phyloP scores from a whole-genome alignment of 202 grass and related monocot species.

The Carex sylvatica region DNA sequence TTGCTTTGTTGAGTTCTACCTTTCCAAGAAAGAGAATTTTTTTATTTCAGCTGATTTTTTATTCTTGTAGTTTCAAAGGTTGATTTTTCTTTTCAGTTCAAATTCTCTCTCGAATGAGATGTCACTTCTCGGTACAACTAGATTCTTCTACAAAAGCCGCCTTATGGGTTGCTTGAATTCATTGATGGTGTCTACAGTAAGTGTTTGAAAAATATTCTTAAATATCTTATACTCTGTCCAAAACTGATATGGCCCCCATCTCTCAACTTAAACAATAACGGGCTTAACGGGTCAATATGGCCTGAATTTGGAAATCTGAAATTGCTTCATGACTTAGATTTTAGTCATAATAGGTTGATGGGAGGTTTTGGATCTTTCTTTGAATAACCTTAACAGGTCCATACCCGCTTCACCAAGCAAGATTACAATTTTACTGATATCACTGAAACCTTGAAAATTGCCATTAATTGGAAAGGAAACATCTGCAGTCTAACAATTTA shows the following conservation, averaged over 20 bases:
- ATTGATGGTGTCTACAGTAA: constrained; percentile 80
- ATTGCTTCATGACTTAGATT: too few species aligned
- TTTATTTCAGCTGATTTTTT: neutral
- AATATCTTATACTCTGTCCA: neutral
- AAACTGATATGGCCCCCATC: neutral
- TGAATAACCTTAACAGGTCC: too few species aligned
- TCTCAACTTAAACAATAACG: too few species aligned
- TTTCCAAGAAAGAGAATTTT: neutral
- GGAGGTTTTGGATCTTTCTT: too few species aligned
- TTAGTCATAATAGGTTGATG: too few species aligned
- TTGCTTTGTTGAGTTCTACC: neutral
- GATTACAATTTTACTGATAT: too few species aligned
- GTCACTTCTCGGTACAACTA: constrained; percentile 70
- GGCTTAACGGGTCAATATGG: too few species aligned
- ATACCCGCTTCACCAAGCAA: too few species aligned
- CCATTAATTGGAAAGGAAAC: too few species aligned
- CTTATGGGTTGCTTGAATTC: constrained; percentile 92
- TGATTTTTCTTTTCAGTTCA: neutral
- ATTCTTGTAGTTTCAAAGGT: neutral
- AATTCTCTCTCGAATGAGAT: constrained; percentile 49
- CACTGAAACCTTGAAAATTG: too few species aligned
- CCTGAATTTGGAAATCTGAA: too few species aligned
- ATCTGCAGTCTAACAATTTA: too few species aligned
- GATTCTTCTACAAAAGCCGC: constrained; percentile 98
- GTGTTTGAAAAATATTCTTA: neutral